Evolutionary conservation across 305 asterid genomes (phyloP).

Genomic region (Solanum hybrid): DNA sequence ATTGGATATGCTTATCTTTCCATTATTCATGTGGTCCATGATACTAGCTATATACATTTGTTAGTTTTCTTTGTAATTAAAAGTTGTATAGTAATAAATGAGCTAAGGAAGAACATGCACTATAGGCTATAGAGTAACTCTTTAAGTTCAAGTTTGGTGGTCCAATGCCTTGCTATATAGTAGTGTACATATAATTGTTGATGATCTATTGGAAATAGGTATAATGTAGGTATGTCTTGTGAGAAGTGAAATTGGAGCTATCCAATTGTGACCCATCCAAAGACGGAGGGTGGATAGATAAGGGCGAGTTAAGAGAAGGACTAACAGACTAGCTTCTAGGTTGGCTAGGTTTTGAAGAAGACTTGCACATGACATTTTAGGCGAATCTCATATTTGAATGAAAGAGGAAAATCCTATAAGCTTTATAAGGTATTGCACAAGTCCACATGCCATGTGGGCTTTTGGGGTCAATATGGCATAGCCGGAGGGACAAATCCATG

Average conservation of each 20-base stretch:
- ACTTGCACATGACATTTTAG: not conserved
- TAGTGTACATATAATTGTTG: not conserved
- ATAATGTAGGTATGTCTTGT: not conserved
- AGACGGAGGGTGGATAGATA: not conserved
- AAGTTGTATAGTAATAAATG: not conserved
- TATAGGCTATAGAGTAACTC: not conserved
- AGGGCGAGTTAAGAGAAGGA: not conserved
- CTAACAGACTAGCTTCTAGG: not conserved
- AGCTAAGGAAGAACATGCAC: not conserved
- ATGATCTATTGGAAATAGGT: not conserved
- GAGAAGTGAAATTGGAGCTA: not conserved
- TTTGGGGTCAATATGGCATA: not conserved
- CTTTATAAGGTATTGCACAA: not conserved
- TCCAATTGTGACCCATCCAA: not conserved
- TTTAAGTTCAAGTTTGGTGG: not conserved
- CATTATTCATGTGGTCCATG: constrained; percentile 6
- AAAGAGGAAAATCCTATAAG: not conserved
- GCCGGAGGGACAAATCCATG: not conserved
- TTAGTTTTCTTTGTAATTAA: not conserved
- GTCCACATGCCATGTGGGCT: not conserved
- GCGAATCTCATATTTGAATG: not conserved
- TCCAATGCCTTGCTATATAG: not conserved
- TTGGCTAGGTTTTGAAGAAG: not conserved
- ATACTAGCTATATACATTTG: not conserved
- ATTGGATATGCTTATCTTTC: not conserved